Evolutionary conservation across 2,329 filamentous ascomycete species (phyloP).

Genomic region (Colletotrichum sp.): DNA sequence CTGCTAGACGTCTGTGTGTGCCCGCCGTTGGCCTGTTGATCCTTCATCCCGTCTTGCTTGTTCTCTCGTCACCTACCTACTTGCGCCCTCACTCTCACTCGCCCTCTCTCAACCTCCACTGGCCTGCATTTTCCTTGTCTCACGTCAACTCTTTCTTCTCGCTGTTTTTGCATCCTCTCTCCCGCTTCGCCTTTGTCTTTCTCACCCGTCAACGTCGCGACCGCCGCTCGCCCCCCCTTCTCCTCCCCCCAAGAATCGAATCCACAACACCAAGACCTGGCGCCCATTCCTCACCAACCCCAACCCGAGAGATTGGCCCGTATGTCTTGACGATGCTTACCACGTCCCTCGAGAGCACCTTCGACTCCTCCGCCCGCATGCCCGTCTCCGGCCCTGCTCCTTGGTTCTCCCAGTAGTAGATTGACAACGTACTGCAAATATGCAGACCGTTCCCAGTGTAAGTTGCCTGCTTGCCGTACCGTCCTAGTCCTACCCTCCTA

Average conservation of each 20-base stretch:
- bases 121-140: neutral
- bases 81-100: neutral
- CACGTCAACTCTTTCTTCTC: neutral
- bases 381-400: neutral
- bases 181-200: neutral
- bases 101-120: neutral
- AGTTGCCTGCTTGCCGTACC: slow-evolving; percentile 29
- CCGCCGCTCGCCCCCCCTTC: neutral
- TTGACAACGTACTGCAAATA: slow-evolving; percentile 43
- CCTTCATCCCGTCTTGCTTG: neutral
- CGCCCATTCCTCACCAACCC: slow-evolving; percentile 5
- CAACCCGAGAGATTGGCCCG: slow-evolving; percentile 14
- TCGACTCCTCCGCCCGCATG: slow-evolving; percentile 21
- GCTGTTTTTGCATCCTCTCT: neutral
- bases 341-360: slow-evolving; percentile 16
- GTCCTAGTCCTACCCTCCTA: neutral
- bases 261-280: neutral
- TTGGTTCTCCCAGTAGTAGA: slow-evolving; percentile 40
- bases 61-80: neutral
- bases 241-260: neutral
- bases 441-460: slow-evolving; percentile 61
- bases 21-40: neutral
- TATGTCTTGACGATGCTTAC: slow-evolving; percentile 25
- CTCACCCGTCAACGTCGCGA: neutral
- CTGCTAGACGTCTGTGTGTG: neutral